phyloP scores from a whole-genome alignment of 148 eudicot genomes.

The Gaultheria prostrata region DNA sequence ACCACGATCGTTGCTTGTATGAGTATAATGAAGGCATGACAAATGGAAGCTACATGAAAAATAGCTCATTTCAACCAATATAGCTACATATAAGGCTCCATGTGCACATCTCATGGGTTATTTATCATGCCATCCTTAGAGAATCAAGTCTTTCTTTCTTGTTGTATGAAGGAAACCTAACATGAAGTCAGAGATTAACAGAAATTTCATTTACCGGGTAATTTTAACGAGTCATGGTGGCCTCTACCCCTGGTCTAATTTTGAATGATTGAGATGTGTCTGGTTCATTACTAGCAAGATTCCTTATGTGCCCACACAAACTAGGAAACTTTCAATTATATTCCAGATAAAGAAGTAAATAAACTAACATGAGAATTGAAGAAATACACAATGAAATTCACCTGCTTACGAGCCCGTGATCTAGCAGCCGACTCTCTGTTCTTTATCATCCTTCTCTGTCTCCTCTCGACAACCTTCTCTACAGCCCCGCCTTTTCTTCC shows the following conservation, averaged over 20 bases:
- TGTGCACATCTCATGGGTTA: not conserved
- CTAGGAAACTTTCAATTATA: not conserved
- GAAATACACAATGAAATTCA: constrained; percentile 19
- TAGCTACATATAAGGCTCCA: not conserved
- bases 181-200: not conserved
- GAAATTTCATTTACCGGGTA: not conserved
- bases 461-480: constrained; percentile 89
- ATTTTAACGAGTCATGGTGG: not conserved
- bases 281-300: not conserved
- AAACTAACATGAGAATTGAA: not conserved
- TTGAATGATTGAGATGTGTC: not conserved
- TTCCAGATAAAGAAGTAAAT: not conserved
- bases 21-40: not conserved
- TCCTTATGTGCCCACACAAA: not conserved
- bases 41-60: not conserved
- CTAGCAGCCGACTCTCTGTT: constrained; percentile 96
- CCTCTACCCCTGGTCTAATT: not conserved
- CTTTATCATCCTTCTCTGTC: constrained; percentile 92
- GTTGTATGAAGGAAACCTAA: not conserved
- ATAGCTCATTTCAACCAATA: not conserved
- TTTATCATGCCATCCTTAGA: not conserved
- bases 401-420: constrained; percentile 97
- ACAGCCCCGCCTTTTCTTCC: constrained; percentile 57
- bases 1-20: not conserved
- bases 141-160: not conserved